phyloP scores from a whole-genome alignment of 2,329 filamentous ascomycete genomes.

The Chaetomium sp. region DNA sequence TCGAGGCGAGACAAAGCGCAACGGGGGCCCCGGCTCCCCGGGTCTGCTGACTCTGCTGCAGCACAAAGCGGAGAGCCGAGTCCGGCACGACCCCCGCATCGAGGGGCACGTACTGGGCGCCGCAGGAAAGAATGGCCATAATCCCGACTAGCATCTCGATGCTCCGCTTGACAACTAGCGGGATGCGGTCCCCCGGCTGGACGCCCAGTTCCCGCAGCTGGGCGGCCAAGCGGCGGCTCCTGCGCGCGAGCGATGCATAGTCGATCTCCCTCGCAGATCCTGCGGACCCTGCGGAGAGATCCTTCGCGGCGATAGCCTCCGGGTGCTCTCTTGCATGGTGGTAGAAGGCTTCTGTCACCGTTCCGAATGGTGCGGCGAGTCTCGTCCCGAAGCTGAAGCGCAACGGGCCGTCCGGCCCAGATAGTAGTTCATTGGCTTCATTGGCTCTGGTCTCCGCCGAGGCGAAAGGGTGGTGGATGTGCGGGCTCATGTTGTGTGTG shows the following conservation, averaged over 20 bases:
- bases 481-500: too few relatives aligned
- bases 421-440: too few relatives aligned
- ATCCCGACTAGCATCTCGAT: constrained; percentile 53
- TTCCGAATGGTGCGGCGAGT: background rate
- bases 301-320: background rate
- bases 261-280: background rate
- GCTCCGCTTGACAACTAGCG: constrained; percentile 49
- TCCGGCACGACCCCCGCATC: constrained; percentile 44
- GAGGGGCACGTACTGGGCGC: constrained; percentile 54
- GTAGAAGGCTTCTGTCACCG: background rate
- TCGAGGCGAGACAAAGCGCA: too few relatives aligned
- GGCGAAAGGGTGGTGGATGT: too few relatives aligned
- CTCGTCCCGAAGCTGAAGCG: too few relatives aligned
- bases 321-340: background rate
- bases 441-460: too few relatives aligned
- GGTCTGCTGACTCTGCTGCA: too few relatives aligned
- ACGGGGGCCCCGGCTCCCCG: too few relatives aligned
- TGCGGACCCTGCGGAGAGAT: background rate
- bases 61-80: too few relatives aligned
- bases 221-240: background rate
- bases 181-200: constrained; percentile 37
- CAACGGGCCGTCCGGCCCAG: too few relatives aligned
- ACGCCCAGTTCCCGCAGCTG: background rate
- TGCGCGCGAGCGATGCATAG: background rate
- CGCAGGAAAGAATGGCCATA: constrained; percentile 48